Base-by-base conservation (phyloP, 139 green algal genomes). In the Tetraselmis chui region DNA sequence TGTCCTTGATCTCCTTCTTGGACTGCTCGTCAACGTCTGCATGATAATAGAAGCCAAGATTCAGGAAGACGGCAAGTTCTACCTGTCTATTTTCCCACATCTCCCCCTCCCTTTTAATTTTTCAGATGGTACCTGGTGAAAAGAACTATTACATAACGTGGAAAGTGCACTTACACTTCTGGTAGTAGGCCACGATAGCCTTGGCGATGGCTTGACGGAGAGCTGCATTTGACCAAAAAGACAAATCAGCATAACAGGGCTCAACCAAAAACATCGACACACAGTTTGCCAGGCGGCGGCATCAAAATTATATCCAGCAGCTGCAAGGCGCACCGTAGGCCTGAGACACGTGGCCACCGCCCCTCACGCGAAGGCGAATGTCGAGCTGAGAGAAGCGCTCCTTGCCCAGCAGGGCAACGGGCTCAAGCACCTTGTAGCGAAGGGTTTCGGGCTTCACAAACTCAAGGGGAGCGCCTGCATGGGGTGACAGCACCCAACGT, bases 1-100 rank as follows among this genome's bases (percentile, higher is more conserved):
- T 88, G 67, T 98, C 94, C 93, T 99, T 99, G 90, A 99, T 96
- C 87, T 98, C 91, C 86, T 94, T 92, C 93, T 99, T 99, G 88
- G 91, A 94, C 90, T 96, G 90, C 94, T 99, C 97, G 81, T 99
- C 97, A 31, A 99, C 95, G 83, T 95, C 92, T 97, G 91, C 80
- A 87, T 1, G n/a, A n/a, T n/a, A n/a, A n/a, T n/a, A n/a, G n/a
- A n/a, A n/a, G n/a, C n/a, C n/a, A n/a, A n/a, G n/a, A n/a, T n/a
- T n/a, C n/a, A n/a, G n/a, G n/a, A n/a, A n/a, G n/a, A n/a, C n/a
- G n/a, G n/a, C n/a, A n/a, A n/a, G n/a, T n/a, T n/a, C n/a, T n/a
- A n/a, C n/a, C n/a, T n/a, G n/a, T n/a, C n/a, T n/a, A n/a, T n/a
- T n/a, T n/a, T n/a, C n/a, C n/a, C n/a, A n/a, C n/a, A n/a, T n/a